These are phyloP conservation scores for Astragalus membranaceus DNA, from an alignment of 306 rosid genomes.

Conservation along the genomic window DNA sequence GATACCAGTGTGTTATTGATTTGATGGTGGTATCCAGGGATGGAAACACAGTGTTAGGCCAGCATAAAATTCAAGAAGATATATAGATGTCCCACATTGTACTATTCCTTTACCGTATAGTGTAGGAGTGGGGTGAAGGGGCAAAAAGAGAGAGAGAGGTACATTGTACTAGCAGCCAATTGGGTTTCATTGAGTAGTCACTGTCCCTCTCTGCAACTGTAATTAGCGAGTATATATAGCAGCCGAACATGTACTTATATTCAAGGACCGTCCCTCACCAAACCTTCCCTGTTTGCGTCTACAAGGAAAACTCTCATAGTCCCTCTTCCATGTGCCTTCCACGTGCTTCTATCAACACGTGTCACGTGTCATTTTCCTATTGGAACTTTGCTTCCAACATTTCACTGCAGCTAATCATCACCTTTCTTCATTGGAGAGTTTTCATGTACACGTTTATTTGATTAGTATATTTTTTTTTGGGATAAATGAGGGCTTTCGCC, in stretches of 20 bases:
- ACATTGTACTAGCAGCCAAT: conserved; percentile 48
- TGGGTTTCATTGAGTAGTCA: conserved; percentile 46
- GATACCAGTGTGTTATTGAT: not conserved
- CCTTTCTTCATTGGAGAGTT: not conserved
- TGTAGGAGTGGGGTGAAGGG: conserved; percentile 28
- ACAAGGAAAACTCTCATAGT: not conserved
- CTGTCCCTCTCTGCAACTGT: conserved; percentile 39
- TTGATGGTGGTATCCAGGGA: conserved; percentile 18
- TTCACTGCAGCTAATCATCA: conserved; percentile 15
- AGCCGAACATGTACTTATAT: conserved; percentile 24
- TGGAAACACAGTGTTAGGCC: conserved; percentile 45
- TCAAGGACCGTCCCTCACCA: conserved; percentile 23
- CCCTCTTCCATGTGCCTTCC: conserved; percentile 38
- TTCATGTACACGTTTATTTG: not conserved
- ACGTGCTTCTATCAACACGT: conserved; percentile 25
- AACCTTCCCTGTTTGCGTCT: conserved; percentile 11
- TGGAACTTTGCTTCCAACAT: conserved; percentile 3
- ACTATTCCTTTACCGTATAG: conserved; percentile 16
- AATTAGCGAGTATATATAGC: too few species aligned
- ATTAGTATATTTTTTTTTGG: too few species aligned
- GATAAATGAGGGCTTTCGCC: too few species aligned
- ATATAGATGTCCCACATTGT: conserved; percentile 18
- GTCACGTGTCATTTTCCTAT: conserved; percentile 12
- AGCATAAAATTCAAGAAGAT: conserved; percentile 27
- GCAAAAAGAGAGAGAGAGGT: conserved; percentile 22